Evolutionary conservation across 2,329 filamentous ascomycete genomes (phyloP), one percentile per base, ranked within the genome.

Genomic region (Ceratocystiopsis sp.): DNA sequence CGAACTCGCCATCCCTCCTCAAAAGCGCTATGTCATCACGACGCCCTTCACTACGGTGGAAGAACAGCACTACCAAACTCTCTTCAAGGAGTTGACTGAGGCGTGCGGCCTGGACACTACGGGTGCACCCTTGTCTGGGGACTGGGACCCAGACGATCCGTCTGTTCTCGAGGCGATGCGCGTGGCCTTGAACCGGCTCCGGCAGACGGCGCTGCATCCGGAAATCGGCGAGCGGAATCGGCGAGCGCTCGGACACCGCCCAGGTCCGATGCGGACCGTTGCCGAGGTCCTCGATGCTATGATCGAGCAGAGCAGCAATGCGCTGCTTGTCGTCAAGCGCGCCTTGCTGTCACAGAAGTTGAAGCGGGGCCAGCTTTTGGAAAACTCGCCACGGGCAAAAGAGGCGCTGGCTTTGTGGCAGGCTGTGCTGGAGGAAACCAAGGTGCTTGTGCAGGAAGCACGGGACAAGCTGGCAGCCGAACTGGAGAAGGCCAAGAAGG

Each of bases 41-140:
- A 78, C 94, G 57, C 85, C 91, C 0, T 93, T 96, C 54, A 91
- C 82, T 0, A 75, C 84, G 0, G 74, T 96, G 12, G 91, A 96
- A 56, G 84, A 95, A 55, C 84, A 95, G 54, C 78, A 93, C 54
- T 96, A 96, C 54, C 68, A 72, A 37, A 73, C 77, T 8, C 59
- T 93, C 2, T 86, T 89, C 55, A 70, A 76, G 40, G 67, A 83
- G 48, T 85, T 94, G 73, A 77, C 77, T 42, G 68, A 77, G 25
- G 73, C 74, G 1, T 82, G 78, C 48, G 77, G 73, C 2, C 58
- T 96, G 8, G 68, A 76, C 51, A 53, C 63, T 0, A 63, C 74
- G 21, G 87, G 89, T 0, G 64, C 62, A 3, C 83, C 85, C 0
- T 47, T 74, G 1, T 49, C 53, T 3, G 68, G 69, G 4, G 66